phyloP scores from a whole-genome alignment of 2,329 filamentous ascomycete genomes.

The Pestalotiopsis sp. region DNA sequence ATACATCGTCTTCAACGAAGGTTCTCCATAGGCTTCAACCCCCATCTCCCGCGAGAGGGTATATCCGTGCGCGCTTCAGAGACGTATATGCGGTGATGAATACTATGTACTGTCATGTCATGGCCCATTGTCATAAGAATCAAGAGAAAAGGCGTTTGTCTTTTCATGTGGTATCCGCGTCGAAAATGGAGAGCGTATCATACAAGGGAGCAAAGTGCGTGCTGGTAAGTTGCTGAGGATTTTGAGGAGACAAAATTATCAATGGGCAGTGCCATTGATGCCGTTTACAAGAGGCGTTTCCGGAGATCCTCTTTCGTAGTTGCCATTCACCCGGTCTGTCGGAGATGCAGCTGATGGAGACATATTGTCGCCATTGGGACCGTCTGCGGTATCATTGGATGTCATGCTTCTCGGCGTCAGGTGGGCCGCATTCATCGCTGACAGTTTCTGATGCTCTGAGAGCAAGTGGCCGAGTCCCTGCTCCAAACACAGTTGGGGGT shows the following conservation, averaged over 20 bases:
- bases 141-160: neutral
- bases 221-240: neutral
- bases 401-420: constrained; percentile 46
- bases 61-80: neutral
- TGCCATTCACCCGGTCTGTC: constrained; percentile 12
- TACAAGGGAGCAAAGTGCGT: neutral
- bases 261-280: constrained; percentile 13
- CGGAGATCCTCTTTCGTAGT: neutral
- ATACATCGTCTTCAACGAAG: neutral
- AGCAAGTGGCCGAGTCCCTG: constrained; percentile 60
- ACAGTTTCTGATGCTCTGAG: constrained; percentile 44
- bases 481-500: constrained; percentile 54
- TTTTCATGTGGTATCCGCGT: neutral
- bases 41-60: neutral
- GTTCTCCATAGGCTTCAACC: neutral
- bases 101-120: constrained; percentile 3
- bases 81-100: constrained; percentile 1
- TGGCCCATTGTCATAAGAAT: neutral
- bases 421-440: constrained; percentile 48
- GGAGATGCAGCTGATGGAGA: constrained; percentile 15
- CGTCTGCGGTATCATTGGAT: constrained; percentile 26
- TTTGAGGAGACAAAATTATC: neutral
- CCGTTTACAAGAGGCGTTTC: constrained; percentile 16
- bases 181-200: neutral
- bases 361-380: constrained; percentile 11